Evolutionary conservation across 164 flowering plant species (phyloP).

Genomic region (Paratinospora sagittata): DNA sequence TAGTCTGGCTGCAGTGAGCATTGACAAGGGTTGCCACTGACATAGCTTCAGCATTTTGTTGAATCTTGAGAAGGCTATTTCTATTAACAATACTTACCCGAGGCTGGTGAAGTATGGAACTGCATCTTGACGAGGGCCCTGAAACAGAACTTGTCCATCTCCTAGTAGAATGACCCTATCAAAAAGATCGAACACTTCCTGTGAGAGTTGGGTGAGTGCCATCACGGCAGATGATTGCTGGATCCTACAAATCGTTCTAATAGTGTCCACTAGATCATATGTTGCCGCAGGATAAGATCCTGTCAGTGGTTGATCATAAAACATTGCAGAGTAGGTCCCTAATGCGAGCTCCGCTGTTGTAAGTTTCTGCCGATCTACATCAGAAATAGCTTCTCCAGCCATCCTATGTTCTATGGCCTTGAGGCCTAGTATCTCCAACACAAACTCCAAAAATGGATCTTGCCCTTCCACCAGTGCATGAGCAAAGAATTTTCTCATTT

Average conservation of each 20-base stretch:
- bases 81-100: conserved; percentile 19
- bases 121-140: conserved; percentile 27
- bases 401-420: conserved; percentile 24
- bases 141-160: conserved; percentile 22
- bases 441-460: conserved; percentile 29
- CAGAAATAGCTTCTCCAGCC: conserved; percentile 23
- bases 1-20: no score
- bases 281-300: conserved; percentile 23
- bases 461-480: conserved; percentile 36
- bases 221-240: conserved; percentile 30
- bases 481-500: conserved; percentile 34
- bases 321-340: conserved; percentile 27
- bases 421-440: conserved; percentile 22
- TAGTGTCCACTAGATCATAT: conserved; percentile 24
- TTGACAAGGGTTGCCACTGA: background rate
- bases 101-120: conserved; percentile 24
- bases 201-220: conserved; percentile 25
- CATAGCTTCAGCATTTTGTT: no score
- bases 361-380: conserved; percentile 25
- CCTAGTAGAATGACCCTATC: conserved; percentile 25
- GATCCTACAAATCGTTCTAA: conserved; percentile 26
- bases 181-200: conserved; percentile 24
- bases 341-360: conserved; percentile 30
- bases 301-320: conserved; percentile 30
- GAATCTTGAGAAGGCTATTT: background rate